Conservation (phyloP, 192 early-diverging fungal genomes). For the Allomyces macrogynus region DNA sequence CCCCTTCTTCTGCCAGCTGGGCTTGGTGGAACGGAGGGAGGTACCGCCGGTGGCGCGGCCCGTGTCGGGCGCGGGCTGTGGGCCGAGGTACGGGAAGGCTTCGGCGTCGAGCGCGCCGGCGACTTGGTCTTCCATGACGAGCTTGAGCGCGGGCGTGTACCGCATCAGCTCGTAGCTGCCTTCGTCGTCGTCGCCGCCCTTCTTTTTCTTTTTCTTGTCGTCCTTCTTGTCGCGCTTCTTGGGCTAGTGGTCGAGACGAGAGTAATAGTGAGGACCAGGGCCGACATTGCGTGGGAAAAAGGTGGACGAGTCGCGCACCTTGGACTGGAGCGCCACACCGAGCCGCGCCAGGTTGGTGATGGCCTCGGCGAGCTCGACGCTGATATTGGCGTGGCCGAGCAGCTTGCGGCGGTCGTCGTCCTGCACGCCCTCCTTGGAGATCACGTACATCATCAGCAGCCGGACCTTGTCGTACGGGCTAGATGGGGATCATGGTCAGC, state of each 20-base stretch:
- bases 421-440: slow-evolving; percentile 52
- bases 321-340: slow-evolving; percentile 29
- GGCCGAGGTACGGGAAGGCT: not conserved
- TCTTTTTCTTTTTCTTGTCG: slow-evolving; percentile 27
- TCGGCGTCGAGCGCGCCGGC: not conserved
- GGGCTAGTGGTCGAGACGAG: slow-evolving; percentile 12
- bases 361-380: slow-evolving; percentile 51
- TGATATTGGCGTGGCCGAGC: slow-evolving; percentile 44
- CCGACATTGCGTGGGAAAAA: too few relatives aligned
- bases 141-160: slow-evolving; percentile 55
- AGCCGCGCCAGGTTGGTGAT: slow-evolving; percentile 51
- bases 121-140: slow-evolving; percentile 28
- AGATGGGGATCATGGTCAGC: too few relatives aligned
- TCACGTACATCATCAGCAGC: slow-evolving; percentile 60
- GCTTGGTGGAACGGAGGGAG: not conserved
- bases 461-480: slow-evolving; percentile 54
- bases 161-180: slow-evolving; percentile 52
- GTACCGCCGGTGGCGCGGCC: not conserved
- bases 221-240: slow-evolving; percentile 32
- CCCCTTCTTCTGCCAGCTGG: not conserved
- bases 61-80: not conserved
- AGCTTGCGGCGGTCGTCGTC: slow-evolving; percentile 47
- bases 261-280: too few relatives aligned
- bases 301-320: too few relatives aligned
- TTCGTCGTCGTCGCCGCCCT: slow-evolving; percentile 30